These are phyloP conservation scores for Dendrobium catenatum DNA, from an alignment of 106 monocot species.

Conservation along the genomic window DNA sequence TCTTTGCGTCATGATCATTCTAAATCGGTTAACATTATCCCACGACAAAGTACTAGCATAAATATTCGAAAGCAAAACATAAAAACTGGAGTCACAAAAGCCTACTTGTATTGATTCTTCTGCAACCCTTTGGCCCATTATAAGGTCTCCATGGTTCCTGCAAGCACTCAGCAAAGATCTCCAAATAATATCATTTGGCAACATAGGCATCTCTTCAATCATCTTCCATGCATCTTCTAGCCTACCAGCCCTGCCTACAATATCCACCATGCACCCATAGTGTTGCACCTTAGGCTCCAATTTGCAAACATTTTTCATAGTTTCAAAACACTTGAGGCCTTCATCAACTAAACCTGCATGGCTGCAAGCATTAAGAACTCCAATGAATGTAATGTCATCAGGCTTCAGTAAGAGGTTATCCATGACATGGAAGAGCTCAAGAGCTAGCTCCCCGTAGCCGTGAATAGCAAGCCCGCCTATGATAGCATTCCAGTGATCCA, in stretches of 20 bases:
- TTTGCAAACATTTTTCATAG: slow-evolving; percentile 25
- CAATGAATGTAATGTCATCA: slow-evolving; percentile 58
- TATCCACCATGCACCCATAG: slow-evolving; percentile 66
- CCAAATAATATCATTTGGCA: slow-evolving; percentile 46
- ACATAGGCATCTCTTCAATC: slow-evolving; percentile 39
- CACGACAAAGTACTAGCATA: slow-evolving; percentile 45
- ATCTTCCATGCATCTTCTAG: slow-evolving; percentile 46
- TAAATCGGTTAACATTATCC: slow-evolving; percentile 29
- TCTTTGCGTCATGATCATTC: slow-evolving; percentile 32
- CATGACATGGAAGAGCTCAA: slow-evolving; percentile 40
- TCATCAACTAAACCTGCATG: slow-evolving; percentile 51
- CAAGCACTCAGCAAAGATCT: slow-evolving; percentile 53
- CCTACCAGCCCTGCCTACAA: slow-evolving; percentile 40
- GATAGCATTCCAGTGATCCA: slow-evolving; percentile 65
- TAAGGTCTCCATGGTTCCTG: slow-evolving; percentile 29
- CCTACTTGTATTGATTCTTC: slow-evolving; percentile 15
- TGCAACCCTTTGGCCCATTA: slow-evolving; percentile 21
- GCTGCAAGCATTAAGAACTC: slow-evolving; percentile 51
- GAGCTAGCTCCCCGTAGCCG: slow-evolving; percentile 28
- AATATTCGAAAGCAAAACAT: slow-evolving; percentile 37
- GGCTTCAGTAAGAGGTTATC: slow-evolving; percentile 17
- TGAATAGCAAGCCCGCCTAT: slow-evolving; percentile 50
- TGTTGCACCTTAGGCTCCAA: slow-evolving; percentile 49
- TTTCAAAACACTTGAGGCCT: slow-evolving; percentile 36
- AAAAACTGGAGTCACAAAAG: slow-evolving; percentile 21